Evolutionary conservation across 2,329 filamentous ascomycete species (phyloP), one percentile per base, ranked within the genome.

Genomic region (Hymenoscyphus albidus): DNA sequence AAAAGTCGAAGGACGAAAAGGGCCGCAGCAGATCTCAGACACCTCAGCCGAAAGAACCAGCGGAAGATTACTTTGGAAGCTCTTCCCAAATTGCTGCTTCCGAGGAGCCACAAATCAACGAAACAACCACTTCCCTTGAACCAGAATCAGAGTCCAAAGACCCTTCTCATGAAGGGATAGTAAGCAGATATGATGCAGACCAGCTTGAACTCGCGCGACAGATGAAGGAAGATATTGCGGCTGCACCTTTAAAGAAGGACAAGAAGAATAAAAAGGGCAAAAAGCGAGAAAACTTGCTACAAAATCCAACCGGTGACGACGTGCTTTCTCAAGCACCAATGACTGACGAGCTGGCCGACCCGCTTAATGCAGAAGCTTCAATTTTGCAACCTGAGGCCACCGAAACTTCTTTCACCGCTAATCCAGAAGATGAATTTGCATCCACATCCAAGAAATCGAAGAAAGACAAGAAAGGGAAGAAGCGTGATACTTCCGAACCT

Each of bases 181-280:
- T 64, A 39, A 69, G 65, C 18, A 70, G 64, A 18, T 70, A 73
- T 31, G 69, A 68, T 16, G 66, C 70, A 39, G 70, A 74, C 16
- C 71, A 74, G 64, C 67, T 74, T 32, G 67, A 69, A 51, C 64
- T 73, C 59, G 69, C 72, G 35, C 64, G 72, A 13, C 71, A 72
- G 65, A 55, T 72, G 44, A 70, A 74, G 42, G 72, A 73, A 57
- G 70, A 73, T 62, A 71, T 72, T 32, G 67, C 57, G 42, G 69
- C 70, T 56, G 59, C 60, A 27, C 75, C 74, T 67, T 76, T 74
- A 67, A 77, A 75, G 64, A 80, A 78, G 68, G 73, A 74, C 10
- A 80, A 80, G 73, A 81, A 80, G 66, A 74, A 66, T 6, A 80
- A 79, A 71, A 81, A 79, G 65, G 73, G 62, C 16, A 67, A 67